Conservation (phyloP, 2,329 filamentous ascomycete species). For the Sclerotinia sclerotiorum region DNA sequence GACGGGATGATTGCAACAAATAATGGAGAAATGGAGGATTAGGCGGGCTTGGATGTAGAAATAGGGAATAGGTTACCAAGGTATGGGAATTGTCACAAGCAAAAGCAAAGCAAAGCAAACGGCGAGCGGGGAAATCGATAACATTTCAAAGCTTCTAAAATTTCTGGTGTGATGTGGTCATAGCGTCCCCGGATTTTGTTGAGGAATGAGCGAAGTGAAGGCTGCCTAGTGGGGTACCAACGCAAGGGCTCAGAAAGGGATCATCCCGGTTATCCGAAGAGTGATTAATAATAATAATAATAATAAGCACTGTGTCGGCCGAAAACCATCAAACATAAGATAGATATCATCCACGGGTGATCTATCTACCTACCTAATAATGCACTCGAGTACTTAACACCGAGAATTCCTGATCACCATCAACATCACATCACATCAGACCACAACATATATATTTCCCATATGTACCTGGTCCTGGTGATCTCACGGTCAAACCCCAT, state of each 20-base stretch:
- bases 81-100: slow-evolving; percentile 7
- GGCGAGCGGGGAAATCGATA: not conserved
- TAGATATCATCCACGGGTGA: no score
- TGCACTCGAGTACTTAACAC: no score
- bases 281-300: not conserved
- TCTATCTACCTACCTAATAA: no score
- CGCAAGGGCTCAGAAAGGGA: not conserved
- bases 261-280: not conserved
- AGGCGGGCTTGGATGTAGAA: not conserved
- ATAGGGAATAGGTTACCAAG: not conserved
- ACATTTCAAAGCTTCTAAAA: slow-evolving; percentile 5
- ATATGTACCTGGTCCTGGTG: no score
- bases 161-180: slow-evolving; percentile 1
- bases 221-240: not conserved
- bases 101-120: not conserved
- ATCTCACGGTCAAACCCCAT: no score
- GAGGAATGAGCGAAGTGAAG: not conserved
- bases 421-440: no score
- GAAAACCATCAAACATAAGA: no score
- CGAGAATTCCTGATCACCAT: no score
- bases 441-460: no score
- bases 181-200: slow-evolving; percentile 12
- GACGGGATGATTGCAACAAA: not conserved
- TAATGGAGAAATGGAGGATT: not conserved
- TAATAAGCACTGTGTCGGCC: not conserved